phyloP scores from a whole-genome alignment of 1,139 yeast genomes.

The Candida tunisiensis region DNA sequence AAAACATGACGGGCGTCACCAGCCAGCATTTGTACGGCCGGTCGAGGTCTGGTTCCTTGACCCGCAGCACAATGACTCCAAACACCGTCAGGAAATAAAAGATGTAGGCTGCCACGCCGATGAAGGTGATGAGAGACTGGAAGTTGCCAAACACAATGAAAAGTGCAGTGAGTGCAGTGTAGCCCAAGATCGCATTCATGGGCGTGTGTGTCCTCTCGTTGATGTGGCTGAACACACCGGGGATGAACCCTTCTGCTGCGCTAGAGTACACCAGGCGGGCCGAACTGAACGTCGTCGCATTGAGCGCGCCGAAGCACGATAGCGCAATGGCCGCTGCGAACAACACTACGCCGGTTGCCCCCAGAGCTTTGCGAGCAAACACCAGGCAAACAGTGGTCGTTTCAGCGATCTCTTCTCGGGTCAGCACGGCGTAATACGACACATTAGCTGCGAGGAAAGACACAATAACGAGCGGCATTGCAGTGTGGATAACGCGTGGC shows the following conservation, averaged over 20 bases:
- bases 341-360: constrained; percentile 14
- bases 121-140: constrained; percentile 19
- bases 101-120: constrained; percentile 25
- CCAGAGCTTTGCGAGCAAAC: constrained; percentile 17
- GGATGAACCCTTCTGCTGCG: constrained; percentile 21
- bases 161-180: constrained; percentile 14
- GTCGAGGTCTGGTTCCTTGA: constrained; percentile 18
- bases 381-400: constrained; percentile 23
- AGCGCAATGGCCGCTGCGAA: constrained; percentile 20
- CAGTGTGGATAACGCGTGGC: constrained; percentile 23
- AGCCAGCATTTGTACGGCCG: constrained; percentile 23
- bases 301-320: constrained; percentile 25
- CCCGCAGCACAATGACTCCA: constrained; percentile 21
- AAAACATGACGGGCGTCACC: constrained; percentile 21
- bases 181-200: constrained; percentile 19
- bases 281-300: constrained; percentile 23
- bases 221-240: constrained; percentile 14
- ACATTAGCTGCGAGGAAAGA: constrained; percentile 22
- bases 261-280: constrained; percentile 22
- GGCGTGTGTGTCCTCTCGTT: constrained; percentile 17
- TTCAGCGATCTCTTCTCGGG: constrained; percentile 15
- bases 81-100: constrained; percentile 23
- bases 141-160: constrained; percentile 23
- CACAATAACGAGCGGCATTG: constrained; percentile 24
- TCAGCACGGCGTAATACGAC: constrained; percentile 21